Evolutionary conservation across 345 rosid species (phyloP).

Genomic region (Salix suchowensis): DNA sequence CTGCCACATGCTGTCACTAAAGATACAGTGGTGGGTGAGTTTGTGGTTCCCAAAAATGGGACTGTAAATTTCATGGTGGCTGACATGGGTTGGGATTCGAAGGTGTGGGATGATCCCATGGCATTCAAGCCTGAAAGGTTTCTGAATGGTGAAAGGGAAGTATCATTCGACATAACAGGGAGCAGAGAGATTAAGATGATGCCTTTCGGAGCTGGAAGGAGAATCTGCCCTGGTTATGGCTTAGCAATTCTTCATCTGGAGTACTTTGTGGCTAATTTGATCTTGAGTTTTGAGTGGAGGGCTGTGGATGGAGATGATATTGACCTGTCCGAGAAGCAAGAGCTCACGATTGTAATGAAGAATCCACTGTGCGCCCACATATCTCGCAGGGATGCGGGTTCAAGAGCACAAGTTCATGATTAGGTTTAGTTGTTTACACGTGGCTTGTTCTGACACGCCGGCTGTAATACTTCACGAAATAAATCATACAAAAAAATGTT

Average conservation of each 20-base stretch:
- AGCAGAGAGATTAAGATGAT: conserved; percentile 22
- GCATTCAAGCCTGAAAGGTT: conserved; percentile 20
- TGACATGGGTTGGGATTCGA: conserved; percentile 16
- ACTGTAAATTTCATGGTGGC: conserved; percentile 11
- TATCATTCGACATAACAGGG: conserved; percentile 4
- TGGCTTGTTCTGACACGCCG: too few relatives aligned
- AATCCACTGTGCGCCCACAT: neutral
- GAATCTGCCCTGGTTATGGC: conserved; percentile 13
- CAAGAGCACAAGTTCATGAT: neutral
- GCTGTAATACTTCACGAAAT: too few relatives aligned
- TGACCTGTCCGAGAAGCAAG: conserved; percentile 10
- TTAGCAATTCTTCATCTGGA: conserved; percentile 20
- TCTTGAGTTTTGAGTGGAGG: conserved; percentile 15
- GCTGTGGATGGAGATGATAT: conserved; percentile 9
- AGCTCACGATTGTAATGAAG: conserved; percentile 1
- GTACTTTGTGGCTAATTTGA: conserved; percentile 17
- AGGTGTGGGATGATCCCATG: conserved; percentile 25
- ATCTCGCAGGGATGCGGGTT: neutral
- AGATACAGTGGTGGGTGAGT: neutral
- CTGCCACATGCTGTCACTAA: conserved; percentile 12
- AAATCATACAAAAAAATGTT: too few relatives aligned
- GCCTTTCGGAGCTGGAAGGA: conserved; percentile 19
- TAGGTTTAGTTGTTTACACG: too few relatives aligned
- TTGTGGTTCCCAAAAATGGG: conserved; percentile 1
- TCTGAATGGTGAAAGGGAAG: neutral